Evolutionary conservation across 2,329 filamentous ascomycete genomes (phyloP), one percentile per base, ranked within the genome.

Genomic region (Cladosporium austrohemisphaericum): DNA sequence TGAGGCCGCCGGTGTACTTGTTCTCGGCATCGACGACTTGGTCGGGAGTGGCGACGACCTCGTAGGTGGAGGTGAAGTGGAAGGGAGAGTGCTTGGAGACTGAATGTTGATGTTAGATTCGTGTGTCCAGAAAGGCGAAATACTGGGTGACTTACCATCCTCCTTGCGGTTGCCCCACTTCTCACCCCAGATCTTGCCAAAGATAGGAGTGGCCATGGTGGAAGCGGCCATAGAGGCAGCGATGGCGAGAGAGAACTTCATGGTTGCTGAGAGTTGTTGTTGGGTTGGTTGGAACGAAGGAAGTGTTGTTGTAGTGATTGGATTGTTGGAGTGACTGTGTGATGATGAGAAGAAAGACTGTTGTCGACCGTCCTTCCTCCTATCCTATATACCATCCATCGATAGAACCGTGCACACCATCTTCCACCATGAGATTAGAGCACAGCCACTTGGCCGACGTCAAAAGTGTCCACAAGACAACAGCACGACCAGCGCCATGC

Each of bases 11-110:
- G 22, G 60, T 62, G 19, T 29, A 48, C 49, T 51, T 29, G 46
- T 65, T 68, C 5, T 67, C 68, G 38, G 61, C 62, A 53, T 74
- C 68, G 55, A 77, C 71, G 51, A 79, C 76, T 56, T 79, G 67
- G 33, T 75, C 67, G 1, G 76, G 76, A 3, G 66, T 72, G 13
- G 77, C 76, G 35, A 69, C 60, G 50, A 79, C 64, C 32, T 68
- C 56, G 65, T 72, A 78, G 50, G 69, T 73, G 14, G 72, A 74
- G 50, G 76, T 77, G 66, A 78, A 80, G 53, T 31, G 18, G 45
- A 48, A 38, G 35, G 26, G 33, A 4, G 13, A 19, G 14, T 22
- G 23, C 26, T 38, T 32, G 20, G 41, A 26, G 37, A 45, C 41
- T 45, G 31, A 16, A 7, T 25, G 20, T 2, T 25, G 41, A 35